Conservation (phyloP, 768 basidiomycete genomes). For the Hydnomerulius pinastri region DNA sequence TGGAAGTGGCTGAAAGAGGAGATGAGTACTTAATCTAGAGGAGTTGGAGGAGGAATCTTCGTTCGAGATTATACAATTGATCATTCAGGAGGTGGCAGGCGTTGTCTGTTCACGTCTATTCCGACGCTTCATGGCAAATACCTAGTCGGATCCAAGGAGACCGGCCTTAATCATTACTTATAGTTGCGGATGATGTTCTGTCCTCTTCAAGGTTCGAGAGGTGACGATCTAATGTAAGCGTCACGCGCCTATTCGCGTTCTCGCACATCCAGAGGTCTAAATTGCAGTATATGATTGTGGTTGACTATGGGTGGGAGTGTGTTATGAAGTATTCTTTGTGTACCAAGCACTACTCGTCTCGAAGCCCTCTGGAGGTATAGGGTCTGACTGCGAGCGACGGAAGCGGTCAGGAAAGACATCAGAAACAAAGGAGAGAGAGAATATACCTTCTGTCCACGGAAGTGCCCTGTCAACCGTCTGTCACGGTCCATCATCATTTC, state of each 20-base stretch:
- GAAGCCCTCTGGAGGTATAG: constrained; percentile 68
- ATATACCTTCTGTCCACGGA: constrained; percentile 84
- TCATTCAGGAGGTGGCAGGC: not conserved
- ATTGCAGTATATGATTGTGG: constrained; percentile 17
- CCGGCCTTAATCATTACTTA: too few relatives aligned
- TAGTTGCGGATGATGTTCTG: too few relatives aligned
- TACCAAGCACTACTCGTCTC: constrained; percentile 76
- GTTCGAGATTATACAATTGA: not conserved
- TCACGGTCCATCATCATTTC: constrained; percentile 96
- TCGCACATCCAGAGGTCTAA: constrained; percentile 12
- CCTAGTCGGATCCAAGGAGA: too few relatives aligned
- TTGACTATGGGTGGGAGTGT: constrained; percentile 31
- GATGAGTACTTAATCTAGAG: constrained; percentile 18
- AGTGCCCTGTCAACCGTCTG: constrained; percentile 81
- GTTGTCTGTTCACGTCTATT: not conserved
- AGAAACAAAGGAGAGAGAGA: not conserved
- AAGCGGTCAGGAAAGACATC: not conserved
- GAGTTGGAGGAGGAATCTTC: not conserved
- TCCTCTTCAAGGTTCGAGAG: too few relatives aligned
- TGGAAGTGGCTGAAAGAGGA: constrained; percentile 26
- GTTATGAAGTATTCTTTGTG: constrained; percentile 53
- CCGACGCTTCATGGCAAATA: too few relatives aligned
- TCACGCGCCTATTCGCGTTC: not conserved
- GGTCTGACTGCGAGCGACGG: constrained; percentile 52
- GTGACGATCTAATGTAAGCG: not conserved